Evolutionary conservation across 2,329 filamentous ascomycete species (phyloP), one percentile per base, ranked within the genome.

Genomic region (Ophiocordyceps sinensis): DNA sequence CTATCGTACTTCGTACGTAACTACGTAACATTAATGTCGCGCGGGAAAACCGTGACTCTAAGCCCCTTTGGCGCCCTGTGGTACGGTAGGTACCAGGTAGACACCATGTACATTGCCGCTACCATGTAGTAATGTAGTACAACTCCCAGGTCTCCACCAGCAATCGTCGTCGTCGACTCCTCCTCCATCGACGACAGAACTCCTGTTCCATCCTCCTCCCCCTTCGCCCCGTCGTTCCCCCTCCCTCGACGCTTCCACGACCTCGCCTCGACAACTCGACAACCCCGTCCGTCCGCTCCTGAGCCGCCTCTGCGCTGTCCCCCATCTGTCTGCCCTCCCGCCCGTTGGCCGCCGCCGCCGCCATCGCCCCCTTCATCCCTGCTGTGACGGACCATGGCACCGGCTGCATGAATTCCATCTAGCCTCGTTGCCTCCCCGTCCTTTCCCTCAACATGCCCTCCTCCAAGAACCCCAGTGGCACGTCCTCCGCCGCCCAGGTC

Each of bases 401-500:
- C 60, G 53, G 56, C 53, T 53, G 49, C 53, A 41, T 62, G 54
- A 60, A 47, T 46, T 40, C 40, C 21, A 28, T 19, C 14, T 40
- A n/a, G 17, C 14, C 13, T 38, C 17, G 30, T 32, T 35, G 11
- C 15, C 40, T 12, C 28, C 31, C 28, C 44, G 23, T 26, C 23
- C 44, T 34, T 37, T 45, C 26, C 45, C 26, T 38, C 50, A 52
- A 46, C 46, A 75, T 74, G 71, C 68, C 70, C 44, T 63, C 69
- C 47, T 64, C 67, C 54, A 78, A 77, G 61, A 65, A 61, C 51
- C 53, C 66, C 53, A 66, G 66, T 58, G 63, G 67, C 53, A 49
- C 38, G 21, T 39, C 51, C n/a, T 42, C 54, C 49, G 66, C 68
- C 51, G 70, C 69, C 55, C 77, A 78, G 56, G 78, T 82, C 55